Base-by-base conservation (phyloP, 257 asterid species). In the Nicotiana paniculata region DNA sequence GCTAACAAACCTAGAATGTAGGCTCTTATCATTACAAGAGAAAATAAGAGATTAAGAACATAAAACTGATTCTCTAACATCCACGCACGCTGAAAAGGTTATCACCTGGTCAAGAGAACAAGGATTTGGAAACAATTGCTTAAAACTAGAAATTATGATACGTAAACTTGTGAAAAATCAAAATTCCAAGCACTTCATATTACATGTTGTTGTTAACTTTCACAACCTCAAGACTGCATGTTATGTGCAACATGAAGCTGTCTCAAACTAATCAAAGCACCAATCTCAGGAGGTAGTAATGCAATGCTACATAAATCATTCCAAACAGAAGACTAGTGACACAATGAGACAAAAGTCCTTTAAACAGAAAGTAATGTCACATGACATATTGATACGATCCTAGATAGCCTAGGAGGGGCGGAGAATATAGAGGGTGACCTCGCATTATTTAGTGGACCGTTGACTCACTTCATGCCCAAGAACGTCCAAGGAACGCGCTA, bases 151-250 rank as follows among this genome's bases (percentile, higher is more conserved):
- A 3, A 35, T 37, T 53, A 9, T 66, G 4, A 18, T 68, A 35
- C 9, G 4, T 3, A 13, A 35, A 37, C 35, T 43, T 43, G 32
- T 46, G 12, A 43, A 46, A 46, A n/a, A 24, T 46, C 77, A 43
- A 43, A 6, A 35, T n/a, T 37, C 18, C 15, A 55, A 46, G 46
- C 70, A 26, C 68, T 77, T 59, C 51, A 72, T 69, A 46, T 59
- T 86, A 96, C 99, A 97, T 93, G 89, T 96, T 96, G 86, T 89
- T 94, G 85, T 89, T 91, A 83, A 89, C 93, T 85, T 89, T 94
- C 87, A 96, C 65, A 81, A 91, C 86, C 90, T 96, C 89, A 80
- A 94, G 99, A 80, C 85, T 30, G 32, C 85, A 3, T 84, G 86
- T 94, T 96, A 83, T 85, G 85, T 70, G 87, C 91, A 55, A 93